Base-by-base conservation (phyloP, 108 stramenopile species). In the Cyclotella choctawhatcheeana region DNA sequence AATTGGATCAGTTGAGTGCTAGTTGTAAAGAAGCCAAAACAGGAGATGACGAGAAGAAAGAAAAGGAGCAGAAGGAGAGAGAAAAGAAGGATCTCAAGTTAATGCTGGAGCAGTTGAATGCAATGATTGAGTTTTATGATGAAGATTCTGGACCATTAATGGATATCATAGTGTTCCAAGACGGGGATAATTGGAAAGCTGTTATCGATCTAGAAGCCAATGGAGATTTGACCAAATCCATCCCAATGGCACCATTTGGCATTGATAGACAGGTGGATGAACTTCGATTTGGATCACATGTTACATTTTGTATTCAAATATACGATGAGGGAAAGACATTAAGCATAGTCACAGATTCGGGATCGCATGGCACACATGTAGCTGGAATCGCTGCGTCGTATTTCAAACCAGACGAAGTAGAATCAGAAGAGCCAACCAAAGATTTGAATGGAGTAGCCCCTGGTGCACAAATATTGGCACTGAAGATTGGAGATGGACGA, bases 281-380 rank as follows among this genome's bases (percentile, higher is more conserved):
- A 31, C 75, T 87, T 48, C 75, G 77, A 29, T 52, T 64, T 17
- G 67, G 89, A 24, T 82, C 88, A 64, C 72, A 84, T 53, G 56
- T 84, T 43, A 88, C 86, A 21, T 89, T 86, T 67, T 82, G 85
- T 34, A 73, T 96, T 50, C 82, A 95, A 55, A 63, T 96, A 31
- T 96, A 88, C 69, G 85, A 94, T 33, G 87, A 93, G 4, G 95
- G 91, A 0, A 69, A 67, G 10, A 56, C 85, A 0, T 63, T 96
- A 18, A 84, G 74, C 64, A 87, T 98, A 58, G 94, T 96, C 20
- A 77, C 71, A 5, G 94, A 96, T 71, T 87, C 89, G 2, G 92
- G 93, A 14, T 79, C 92, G 1, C 97, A 98, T 83, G 97, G 95
- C 7, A 93, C 94, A 0, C 97, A 98, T 64, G 97, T 98, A 8